These are phyloP conservation scores for Trifolium dubium DNA, from an alignment of 306 rosid genomes.

Conservation along the genomic window DNA sequence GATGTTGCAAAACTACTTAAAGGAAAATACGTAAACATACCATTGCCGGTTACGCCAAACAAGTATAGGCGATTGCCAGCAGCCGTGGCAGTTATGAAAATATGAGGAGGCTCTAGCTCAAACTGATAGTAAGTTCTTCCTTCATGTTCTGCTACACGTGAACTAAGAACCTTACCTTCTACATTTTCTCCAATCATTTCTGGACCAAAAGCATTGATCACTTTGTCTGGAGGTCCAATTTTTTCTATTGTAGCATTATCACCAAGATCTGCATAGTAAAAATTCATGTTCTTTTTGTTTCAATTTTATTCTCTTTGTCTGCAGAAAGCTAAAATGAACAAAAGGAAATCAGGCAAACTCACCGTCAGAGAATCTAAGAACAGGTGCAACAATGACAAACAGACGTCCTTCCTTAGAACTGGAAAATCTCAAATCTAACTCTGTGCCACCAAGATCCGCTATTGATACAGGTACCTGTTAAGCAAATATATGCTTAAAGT, in stretches of 20 bases:
- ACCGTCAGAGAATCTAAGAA: slow-evolving; percentile 86
- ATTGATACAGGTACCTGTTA: slow-evolving; percentile 93
- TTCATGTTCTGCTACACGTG: slow-evolving; percentile 63
- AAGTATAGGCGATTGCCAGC: slow-evolving; percentile 96
- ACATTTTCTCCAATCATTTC: slow-evolving; percentile 95
- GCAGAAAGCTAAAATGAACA: slow-evolving; percentile 15
- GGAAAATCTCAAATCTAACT: slow-evolving; percentile 87
- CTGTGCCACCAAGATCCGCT: slow-evolving; percentile 99
- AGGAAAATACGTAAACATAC: slow-evolving; percentile 48
- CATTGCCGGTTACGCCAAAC: slow-evolving; percentile 80
- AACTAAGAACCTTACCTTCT: slow-evolving; percentile 83
- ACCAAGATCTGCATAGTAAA: slow-evolving; percentile 62
- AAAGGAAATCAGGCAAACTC: slow-evolving; percentile 37
- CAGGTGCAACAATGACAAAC: slow-evolving; percentile 90
- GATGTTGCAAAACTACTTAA: slow-evolving; percentile 13
- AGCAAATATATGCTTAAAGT: slow-evolving; percentile 31
- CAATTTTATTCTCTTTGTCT: slow-evolving; percentile 28
- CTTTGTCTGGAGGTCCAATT: slow-evolving; percentile 89
- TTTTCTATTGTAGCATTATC: slow-evolving; percentile 82
- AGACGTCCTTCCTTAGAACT: slow-evolving; percentile 85
- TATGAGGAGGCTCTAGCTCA: slow-evolving; percentile 97
- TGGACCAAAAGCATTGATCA: slow-evolving; percentile 90
- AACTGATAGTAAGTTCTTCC: slow-evolving; percentile 93
- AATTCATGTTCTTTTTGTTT: slow-evolving; percentile 7
- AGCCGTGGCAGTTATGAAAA: slow-evolving; percentile 88